Evolutionary conservation across 768 basidiomycete genomes (phyloP).

Genomic region (Boletus rex-veris): DNA sequence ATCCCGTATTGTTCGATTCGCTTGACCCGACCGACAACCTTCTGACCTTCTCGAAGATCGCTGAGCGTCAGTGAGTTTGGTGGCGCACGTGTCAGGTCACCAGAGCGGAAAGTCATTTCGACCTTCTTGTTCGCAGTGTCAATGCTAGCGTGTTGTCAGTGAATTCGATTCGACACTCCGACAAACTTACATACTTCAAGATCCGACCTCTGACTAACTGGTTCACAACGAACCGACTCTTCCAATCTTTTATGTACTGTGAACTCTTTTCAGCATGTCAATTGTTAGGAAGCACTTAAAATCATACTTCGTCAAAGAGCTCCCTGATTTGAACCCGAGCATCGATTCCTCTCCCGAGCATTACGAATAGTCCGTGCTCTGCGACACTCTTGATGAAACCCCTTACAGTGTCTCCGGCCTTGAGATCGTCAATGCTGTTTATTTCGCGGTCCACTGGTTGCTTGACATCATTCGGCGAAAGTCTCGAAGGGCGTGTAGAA

Average conservation of each 20-base stretch:
- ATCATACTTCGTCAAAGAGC: conserved; percentile 75
- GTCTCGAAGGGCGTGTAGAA: conserved; percentile 73
- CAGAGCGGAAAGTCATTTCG: conserved; percentile 86
- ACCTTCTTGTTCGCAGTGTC: conserved; percentile 70
- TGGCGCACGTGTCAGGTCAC: conserved; percentile 43
- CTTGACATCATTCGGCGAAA: conserved; percentile 49
- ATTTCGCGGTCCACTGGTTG: conserved; percentile 69
- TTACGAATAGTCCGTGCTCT: conserved; percentile 87
- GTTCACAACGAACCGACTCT: conserved; percentile 69
- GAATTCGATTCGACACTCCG: neutral
- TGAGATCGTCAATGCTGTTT: conserved; percentile 53
- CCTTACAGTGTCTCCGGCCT: conserved; percentile 70
- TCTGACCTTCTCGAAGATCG: conserved; percentile 76
- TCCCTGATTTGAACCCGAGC: conserved; percentile 92
- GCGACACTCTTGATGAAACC: conserved; percentile 89
- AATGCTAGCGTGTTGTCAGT: conserved; percentile 46
- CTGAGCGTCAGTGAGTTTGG: conserved; percentile 39
- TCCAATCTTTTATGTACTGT: conserved; percentile 96
- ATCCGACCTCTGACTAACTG: conserved; percentile 88
- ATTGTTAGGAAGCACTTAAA: neutral
- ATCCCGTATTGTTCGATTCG: conserved; percentile 85
- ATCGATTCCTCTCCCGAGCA: conserved; percentile 77
- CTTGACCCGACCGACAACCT: conserved; percentile 74
- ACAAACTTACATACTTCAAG: conserved; percentile 50
- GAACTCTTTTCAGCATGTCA: conserved; percentile 9